Conservation (phyloP, 2,329 filamentous ascomycete genomes). For the Aotearoamyces nothofagi region DNA sequence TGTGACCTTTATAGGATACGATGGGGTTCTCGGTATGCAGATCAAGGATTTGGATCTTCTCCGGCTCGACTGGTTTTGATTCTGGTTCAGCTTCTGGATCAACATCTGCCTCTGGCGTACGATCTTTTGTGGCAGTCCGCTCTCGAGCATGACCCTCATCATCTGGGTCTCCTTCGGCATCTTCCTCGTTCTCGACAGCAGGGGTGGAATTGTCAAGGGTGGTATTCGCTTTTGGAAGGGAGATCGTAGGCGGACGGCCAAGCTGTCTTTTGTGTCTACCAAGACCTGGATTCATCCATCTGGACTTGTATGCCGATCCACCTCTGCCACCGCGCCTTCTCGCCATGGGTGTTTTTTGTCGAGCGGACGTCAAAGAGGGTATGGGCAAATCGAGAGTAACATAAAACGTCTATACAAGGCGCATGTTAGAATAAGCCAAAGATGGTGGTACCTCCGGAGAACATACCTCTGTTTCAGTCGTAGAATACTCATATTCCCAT, state of each 20-base stretch:
- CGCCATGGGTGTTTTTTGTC: constrained; percentile 5
- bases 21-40: constrained; percentile 64
- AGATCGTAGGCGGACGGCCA: constrained; percentile 3
- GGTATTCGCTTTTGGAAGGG: constrained; percentile 2
- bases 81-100: constrained; percentile 12
- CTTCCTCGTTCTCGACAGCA: too few species aligned
- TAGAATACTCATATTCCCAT: constrained; percentile 54
- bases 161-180: constrained; percentile 2
- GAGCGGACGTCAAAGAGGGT: constrained; percentile 10
- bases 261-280: constrained; percentile 7
- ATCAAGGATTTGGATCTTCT: constrained; percentile 61
- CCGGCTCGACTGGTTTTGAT: constrained; percentile 3
- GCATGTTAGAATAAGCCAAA: too few species aligned
- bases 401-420: constrained; percentile 38
- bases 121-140: background rate
- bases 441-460: too few species aligned
- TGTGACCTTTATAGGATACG: constrained; percentile 61
- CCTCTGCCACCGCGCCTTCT: constrained; percentile 3
- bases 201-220: too few species aligned
- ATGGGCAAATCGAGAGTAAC: constrained; percentile 46
- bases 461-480: constrained; percentile 43
- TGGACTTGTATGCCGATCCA: constrained; percentile 2
- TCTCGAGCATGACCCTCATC: constrained; percentile 12
- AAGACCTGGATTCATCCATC: constrained; percentile 12
- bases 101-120: constrained; percentile 1